Conservation (phyloP, 2,329 filamentous ascomycete genomes). For the Talaromyces sp. region DNA sequence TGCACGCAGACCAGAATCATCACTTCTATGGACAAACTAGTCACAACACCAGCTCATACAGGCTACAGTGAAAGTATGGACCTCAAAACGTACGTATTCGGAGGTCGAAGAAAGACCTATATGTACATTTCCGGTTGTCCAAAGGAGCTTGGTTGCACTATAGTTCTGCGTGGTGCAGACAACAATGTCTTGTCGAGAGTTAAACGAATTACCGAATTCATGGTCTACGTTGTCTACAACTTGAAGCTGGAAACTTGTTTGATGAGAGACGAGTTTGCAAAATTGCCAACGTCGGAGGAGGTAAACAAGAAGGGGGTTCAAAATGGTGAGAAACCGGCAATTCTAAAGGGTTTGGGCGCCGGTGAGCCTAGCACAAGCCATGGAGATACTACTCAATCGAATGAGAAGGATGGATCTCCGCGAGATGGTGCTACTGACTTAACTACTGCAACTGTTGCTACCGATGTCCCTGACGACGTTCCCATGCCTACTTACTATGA, state of each 20-base stretch:
- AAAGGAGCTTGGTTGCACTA: conserved; percentile 88
- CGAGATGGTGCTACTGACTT: conserved; percentile 15
- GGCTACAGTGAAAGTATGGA: conserved; percentile 84
- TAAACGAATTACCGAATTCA: conserved; percentile 94
- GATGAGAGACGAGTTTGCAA: conserved; percentile 86
- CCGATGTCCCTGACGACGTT: conserved; percentile 66
- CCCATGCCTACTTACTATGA: conserved; percentile 90
- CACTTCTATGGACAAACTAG: conserved; percentile 89
- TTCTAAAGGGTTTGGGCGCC: conserved; percentile 2
- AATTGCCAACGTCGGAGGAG: conserved; percentile 62
- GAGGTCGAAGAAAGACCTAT: conserved; percentile 83
- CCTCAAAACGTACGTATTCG: conserved; percentile 89
- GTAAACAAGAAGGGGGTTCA: conserved; percentile 22
- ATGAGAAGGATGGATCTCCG: conserved; percentile 13
- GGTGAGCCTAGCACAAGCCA: conserved; percentile 6
- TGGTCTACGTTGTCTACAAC: conserved; percentile 99
- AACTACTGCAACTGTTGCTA: conserved; percentile 12
- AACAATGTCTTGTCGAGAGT: conserved; percentile 67
- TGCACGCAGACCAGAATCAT: conserved; percentile 90
- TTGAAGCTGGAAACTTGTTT: conserved; percentile 91
- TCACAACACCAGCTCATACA: conserved; percentile 66
- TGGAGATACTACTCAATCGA: conserved; percentile 12
- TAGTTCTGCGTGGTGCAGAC: conserved; percentile 78
- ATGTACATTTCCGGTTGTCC: conserved; percentile 90
- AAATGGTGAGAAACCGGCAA: conserved; percentile 8